phyloP scores from a whole-genome alignment of 345 rosid genomes.

The Eutrema heterophyllum region DNA sequence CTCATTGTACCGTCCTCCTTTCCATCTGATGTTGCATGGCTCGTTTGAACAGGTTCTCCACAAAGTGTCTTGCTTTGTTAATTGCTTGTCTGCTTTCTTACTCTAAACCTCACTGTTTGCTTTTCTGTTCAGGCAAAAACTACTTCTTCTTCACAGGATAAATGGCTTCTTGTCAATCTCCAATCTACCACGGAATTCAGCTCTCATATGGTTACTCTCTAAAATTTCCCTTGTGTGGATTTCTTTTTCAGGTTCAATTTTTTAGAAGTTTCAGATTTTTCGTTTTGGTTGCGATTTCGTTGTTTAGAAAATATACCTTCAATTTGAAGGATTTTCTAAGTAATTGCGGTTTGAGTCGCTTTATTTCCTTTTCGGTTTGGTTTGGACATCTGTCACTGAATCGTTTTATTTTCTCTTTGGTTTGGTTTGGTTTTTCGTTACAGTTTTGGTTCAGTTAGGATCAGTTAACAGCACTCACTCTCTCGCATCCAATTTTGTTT shows the following conservation, averaged over 20 bases:
- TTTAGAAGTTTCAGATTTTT: neutral
- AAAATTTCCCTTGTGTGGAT: neutral
- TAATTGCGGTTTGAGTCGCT: neutral
- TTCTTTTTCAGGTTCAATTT: neutral
- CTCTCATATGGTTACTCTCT: constrained; percentile 63
- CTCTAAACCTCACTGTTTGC: constrained; percentile 3
- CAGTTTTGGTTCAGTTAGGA: neutral
- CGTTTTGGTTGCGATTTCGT: neutral
- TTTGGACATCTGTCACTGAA: neutral
- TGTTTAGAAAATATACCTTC: neutral
- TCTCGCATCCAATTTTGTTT: constrained; percentile 2
- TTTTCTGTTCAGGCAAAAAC: constrained; percentile 61
- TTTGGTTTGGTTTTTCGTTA: neutral
- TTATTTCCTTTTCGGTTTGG: neutral
- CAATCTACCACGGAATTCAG: constrained; percentile 90
- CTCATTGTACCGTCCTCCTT: constrained; percentile 90
- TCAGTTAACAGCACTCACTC: neutral
- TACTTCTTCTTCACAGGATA: constrained; percentile 69
- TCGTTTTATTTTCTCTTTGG: neutral
- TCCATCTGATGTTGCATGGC: constrained; percentile 76
- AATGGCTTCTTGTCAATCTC: constrained; percentile 95
- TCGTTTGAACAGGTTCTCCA: constrained; percentile 78
- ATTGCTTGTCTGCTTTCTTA: neutral
- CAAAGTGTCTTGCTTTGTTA: neutral
- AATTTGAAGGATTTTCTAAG: neutral